Conservation (phyloP, 495 filamentous ascomycete genomes). For the Penicillium bovifimosum region DNA sequence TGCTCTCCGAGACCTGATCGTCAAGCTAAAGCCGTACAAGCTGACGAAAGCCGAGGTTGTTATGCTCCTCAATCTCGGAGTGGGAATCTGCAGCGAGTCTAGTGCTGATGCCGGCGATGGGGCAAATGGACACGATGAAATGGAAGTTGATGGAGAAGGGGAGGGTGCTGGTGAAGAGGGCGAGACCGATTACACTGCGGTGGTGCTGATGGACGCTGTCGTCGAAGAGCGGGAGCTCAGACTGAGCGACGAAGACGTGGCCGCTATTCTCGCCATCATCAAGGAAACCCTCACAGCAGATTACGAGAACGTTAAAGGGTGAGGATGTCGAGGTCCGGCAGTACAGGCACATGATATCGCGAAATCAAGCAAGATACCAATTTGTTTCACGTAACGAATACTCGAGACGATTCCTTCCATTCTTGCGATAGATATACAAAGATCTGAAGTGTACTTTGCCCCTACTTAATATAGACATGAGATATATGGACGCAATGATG, state of each 20-base stretch:
- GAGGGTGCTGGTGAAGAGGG: slow-evolving; percentile 22
- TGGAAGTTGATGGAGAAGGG: slow-evolving; percentile 20
- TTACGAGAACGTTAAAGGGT: slow-evolving; percentile 12
- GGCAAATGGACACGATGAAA: slow-evolving; percentile 17
- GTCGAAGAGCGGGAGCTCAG: slow-evolving; percentile 43
- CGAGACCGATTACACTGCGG: slow-evolving; percentile 33
- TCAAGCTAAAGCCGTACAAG: slow-evolving; percentile 39
- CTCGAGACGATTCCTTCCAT: background rate
- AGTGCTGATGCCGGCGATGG: slow-evolving; percentile 10
- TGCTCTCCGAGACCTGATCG: slow-evolving; percentile 37
- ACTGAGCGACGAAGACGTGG: slow-evolving; percentile 34
- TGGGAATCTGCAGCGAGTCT: slow-evolving; percentile 23
- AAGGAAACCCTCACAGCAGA: slow-evolving; percentile 28
- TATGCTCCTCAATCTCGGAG: slow-evolving; percentile 57
- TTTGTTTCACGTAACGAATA: background rate
- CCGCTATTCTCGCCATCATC: slow-evolving; percentile 32
- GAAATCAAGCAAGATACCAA: background rate
- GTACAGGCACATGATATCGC: background rate
- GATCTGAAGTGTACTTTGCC: background rate
- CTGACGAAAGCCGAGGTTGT: slow-evolving; percentile 59
- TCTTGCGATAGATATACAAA: background rate
- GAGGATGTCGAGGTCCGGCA: background rate
- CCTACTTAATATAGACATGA: too few species aligned
- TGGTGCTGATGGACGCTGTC: slow-evolving; percentile 38
- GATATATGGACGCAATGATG: too few species aligned